Percentiles rank a stretch among this genome's conserved stretches.
These are phyloP conservation scores for Dipodascopsis uninucleata DNA, from an alignment of 805 yeast species.

Conservation along the genomic window DNA sequence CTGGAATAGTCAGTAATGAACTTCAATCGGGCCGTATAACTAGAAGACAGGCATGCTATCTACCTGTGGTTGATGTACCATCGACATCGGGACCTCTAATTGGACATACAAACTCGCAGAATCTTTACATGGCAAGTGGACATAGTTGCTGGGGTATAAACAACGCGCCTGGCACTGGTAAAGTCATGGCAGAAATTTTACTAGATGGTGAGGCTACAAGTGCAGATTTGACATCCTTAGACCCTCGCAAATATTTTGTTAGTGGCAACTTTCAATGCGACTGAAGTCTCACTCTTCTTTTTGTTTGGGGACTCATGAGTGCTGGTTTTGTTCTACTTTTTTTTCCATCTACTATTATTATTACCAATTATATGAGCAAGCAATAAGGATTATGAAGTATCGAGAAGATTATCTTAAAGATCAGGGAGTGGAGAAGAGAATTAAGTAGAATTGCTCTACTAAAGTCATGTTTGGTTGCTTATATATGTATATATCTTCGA, in stretches of 20 bases:
- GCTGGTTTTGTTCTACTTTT: too few relatives aligned
- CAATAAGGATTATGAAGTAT: too few relatives aligned
- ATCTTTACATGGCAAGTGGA: constrained; percentile 78
- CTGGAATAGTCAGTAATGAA: constrained; percentile 67
- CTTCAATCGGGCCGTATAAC: constrained; percentile 70
- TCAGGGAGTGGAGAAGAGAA: too few relatives aligned
- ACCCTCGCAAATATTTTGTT: constrained; percentile 80
- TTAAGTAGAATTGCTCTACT: too few relatives aligned
- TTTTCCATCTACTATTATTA: too few relatives aligned
- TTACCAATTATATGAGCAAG: too few relatives aligned
- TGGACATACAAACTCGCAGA: constrained; percentile 86
- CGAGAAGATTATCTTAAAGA: too few relatives aligned
- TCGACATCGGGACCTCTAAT: constrained; percentile 88
- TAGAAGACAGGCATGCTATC: constrained; percentile 88
- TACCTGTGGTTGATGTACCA: constrained; percentile 92
- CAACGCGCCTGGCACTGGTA: constrained; percentile 97
- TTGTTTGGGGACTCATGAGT: too few relatives aligned
- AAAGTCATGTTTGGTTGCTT: too few relatives aligned
- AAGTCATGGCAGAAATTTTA: constrained; percentile 79
- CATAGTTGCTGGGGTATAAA: constrained; percentile 99
- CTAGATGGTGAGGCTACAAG: constrained; percentile 76
- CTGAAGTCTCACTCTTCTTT: too few relatives aligned
- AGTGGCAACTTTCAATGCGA: constrained; percentile 11
- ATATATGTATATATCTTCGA: too few relatives aligned
- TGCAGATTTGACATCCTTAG: constrained; percentile 77